Percentiles rank a stretch among this genome's conserved stretches.
These are phyloP conservation scores for Phytomonas francai DNA, from an alignment of 208 protist species.

Conservation along the genomic window DNA sequence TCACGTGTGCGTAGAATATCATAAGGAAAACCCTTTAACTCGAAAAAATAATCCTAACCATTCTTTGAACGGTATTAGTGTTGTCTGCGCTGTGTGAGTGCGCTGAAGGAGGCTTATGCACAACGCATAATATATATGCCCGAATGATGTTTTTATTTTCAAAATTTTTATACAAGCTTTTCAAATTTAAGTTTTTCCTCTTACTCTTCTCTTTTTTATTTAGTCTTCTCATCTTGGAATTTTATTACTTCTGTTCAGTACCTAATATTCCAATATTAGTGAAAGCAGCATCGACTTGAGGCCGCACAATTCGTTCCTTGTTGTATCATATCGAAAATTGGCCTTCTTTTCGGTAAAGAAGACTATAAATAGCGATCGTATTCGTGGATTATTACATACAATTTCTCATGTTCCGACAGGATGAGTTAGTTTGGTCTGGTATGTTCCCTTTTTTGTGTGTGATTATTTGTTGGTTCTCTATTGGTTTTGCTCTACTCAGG, in stretches of 20 bases:
- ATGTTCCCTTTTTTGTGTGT: conserved; percentile 46
- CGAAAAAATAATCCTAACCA: neutral
- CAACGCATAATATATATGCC: neutral
- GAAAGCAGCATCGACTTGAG: neutral
- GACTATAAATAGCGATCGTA: neutral
- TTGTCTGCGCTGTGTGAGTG: neutral
- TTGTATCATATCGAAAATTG: neutral
- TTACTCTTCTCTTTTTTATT: conserved; percentile 9
- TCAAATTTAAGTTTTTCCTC: conserved; percentile 5
- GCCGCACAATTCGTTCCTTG: neutral
- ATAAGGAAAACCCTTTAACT: neutral
- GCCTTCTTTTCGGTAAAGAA: neutral
- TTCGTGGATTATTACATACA: conserved; percentile 3
- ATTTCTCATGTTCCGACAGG: conserved; percentile 33
- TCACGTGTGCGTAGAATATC: neutral
- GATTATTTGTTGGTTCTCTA: conserved; percentile 45
- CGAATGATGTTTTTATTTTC: conserved; percentile 6
- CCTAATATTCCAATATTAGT: neutral
- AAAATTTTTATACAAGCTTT: neutral
- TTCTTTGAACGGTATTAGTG: neutral
- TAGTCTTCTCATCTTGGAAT: conserved; percentile 8
- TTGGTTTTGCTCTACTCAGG: conserved; percentile 57
- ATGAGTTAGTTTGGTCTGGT: conserved; percentile 51
- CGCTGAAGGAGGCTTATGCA: neutral
- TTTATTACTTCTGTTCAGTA: neutral